These are phyloP conservation scores for Blastobotrys aristatus DNA, from an alignment of 1,139 yeast genomes.

Conservation along the genomic window DNA sequence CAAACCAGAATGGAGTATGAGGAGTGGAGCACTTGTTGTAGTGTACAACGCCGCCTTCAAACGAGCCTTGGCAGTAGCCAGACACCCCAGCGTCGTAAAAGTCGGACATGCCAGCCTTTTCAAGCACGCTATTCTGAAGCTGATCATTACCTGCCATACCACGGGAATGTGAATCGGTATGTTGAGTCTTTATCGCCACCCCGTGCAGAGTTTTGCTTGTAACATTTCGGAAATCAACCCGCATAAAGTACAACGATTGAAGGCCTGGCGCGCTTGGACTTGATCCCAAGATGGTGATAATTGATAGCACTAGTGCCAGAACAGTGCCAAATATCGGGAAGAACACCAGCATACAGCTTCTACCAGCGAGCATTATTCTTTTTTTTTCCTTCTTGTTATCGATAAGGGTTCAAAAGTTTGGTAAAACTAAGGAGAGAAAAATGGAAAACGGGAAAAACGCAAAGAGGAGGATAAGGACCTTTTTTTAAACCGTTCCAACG, in stretches of 20 bases:
- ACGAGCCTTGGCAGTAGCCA: conserved; percentile 65
- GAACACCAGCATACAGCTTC: conserved; percentile 33
- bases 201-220: conserved; percentile 2
- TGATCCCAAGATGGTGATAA: conserved; percentile 42
- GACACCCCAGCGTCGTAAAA: conserved; percentile 62
- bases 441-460: neutral
- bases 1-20: conserved; percentile 53
- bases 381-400: no score
- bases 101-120: conserved; percentile 50
- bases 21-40: conserved; percentile 38
- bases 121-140: conserved; percentile 15
- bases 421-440: neutral
- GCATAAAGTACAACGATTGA: conserved; percentile 40
- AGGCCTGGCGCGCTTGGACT: conserved; percentile 35
- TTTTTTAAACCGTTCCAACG: no score
- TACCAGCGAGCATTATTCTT: conserved; percentile 28
- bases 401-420: no score
- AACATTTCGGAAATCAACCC: conserved; percentile 37
- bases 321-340: conserved; percentile 40
- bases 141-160: neutral
- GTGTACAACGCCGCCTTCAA: conserved; percentile 23
- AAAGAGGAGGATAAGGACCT: neutral
- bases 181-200: neutral
- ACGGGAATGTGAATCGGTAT: neutral
- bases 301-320: conserved; percentile 38